Evolutionary conservation across 805 yeast genomes (phyloP), one percentile per base, ranked within the genome.

Genomic region (Wickerhamiella kurtzmanii): DNA sequence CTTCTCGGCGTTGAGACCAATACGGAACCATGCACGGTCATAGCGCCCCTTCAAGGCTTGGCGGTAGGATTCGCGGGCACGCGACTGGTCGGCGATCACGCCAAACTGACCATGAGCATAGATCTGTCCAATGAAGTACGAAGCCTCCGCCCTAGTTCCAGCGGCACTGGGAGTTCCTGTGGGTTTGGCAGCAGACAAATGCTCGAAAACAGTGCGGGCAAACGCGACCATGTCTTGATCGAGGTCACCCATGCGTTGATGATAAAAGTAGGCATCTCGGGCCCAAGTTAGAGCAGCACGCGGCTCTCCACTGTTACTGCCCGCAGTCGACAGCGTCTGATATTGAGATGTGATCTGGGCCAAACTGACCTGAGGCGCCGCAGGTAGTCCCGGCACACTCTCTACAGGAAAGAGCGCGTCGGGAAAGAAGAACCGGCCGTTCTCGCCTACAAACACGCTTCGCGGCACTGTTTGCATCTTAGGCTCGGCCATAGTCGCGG

Each of bases 1-100:
- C 3, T 53, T 46, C 44, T 66, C 70, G 25, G 61, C 60, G 15
- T 57, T 54, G 35, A 43, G 35, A 9, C 57, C 51, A 22, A 67
- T 50, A 3, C 68, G 55, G 48, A 64, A 68, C 52, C 60, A 59
- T 1, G 68, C 66, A 15, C 71, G 56, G 32, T 57, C 46, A 40
- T 53, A 56, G 25, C 64, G 64, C 5, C 46, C 48, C 25, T 58
- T 54, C 15, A 64, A 61, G 2, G 71, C 63, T n/a, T 41, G 47
- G 17, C 60, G 49, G 46, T 56, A 63, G 43, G 50, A 48, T 3
- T 57, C 58, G 20, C 50, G 46, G 2, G 67, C 63, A 37, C 39
- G 47, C 4, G 25, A 22, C 3, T 25, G 32, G 44, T 61, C 56
- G 15, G 38, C 43, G n/a, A 43, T 32, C n/a, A 42, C 32, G 9